Percentiles rank a stretch among this genome's conserved stretches.
phyloP scores from a whole-genome alignment of 2,329 filamentous ascomycete genomes.

The Sporothrix curviconia region DNA sequence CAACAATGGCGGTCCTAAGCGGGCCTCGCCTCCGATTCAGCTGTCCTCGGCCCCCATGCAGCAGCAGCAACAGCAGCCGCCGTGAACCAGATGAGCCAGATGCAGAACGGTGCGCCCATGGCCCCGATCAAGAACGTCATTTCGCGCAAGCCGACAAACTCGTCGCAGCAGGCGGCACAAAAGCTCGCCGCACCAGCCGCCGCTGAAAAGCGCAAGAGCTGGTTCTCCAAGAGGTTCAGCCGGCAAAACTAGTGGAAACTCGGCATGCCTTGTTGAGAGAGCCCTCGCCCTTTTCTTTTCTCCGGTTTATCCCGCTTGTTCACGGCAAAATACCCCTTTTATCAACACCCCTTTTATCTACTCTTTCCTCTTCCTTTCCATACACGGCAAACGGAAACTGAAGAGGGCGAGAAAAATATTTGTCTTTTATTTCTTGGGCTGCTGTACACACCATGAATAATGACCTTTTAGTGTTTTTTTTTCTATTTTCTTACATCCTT shows the following conservation, averaged over 20 bases:
- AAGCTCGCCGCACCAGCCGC: conserved; percentile 12
- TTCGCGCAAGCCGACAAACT: conserved; percentile 29
- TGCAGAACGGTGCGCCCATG: neutral
- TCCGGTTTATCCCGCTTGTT: neutral
- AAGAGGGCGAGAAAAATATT: neutral
- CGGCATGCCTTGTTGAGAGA: neutral
- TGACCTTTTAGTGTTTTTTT: neutral
- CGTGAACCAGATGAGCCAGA: neutral
- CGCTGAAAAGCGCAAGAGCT: conserved; percentile 76
- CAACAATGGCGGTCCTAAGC: conserved; percentile 8
- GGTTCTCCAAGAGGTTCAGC: conserved; percentile 79
- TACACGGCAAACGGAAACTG: neutral
- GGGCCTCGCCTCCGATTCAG: conserved; percentile 5
- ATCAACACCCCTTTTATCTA: neutral
- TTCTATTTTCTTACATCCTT: neutral
- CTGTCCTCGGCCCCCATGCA: conserved; percentile 1
- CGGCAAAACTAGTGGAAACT: conserved; percentile 34
- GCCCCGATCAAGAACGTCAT: conserved; percentile 7
- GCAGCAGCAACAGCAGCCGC: neutral
- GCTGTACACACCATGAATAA: conserved; percentile 6
- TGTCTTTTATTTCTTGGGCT: conserved; percentile 5
- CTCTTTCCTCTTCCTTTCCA: neutral
- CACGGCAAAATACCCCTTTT: neutral
- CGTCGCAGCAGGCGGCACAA: conserved; percentile 18
- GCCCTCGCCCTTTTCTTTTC: neutral